Conservation (phyloP, 257 asterid species). For the Przewalskia tangutica region DNA sequence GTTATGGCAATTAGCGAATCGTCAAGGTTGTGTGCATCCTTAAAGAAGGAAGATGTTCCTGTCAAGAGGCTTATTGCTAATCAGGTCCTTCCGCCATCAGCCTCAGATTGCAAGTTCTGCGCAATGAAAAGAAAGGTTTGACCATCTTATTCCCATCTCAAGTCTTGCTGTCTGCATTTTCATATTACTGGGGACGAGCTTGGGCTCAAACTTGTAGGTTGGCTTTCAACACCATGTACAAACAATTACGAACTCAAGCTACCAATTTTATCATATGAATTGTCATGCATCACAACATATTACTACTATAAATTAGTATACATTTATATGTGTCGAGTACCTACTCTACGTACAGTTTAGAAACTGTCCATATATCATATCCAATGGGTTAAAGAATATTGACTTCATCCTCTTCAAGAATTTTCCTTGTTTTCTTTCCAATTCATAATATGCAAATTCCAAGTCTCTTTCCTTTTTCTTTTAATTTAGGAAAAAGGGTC, state of each 20-base stretch:
- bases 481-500: no score
- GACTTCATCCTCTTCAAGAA: neutral
- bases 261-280: neutral
- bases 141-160: neutral
- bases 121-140: slow-evolving; percentile 82
- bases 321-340: neutral
- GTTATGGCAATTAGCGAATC: slow-evolving; percentile 98
- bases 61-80: slow-evolving; percentile 86
- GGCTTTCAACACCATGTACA: neutral
- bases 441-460: neutral
- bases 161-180: neutral
- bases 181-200: neutral
- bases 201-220: neutral
- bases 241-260: neutral
- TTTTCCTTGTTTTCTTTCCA: neutral
- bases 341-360: neutral
- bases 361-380: neutral
- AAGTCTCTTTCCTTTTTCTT: neutral
- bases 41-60: slow-evolving; percentile 83
- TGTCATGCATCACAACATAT: neutral
- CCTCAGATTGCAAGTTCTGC: slow-evolving; percentile 95
- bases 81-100: slow-evolving; percentile 82
- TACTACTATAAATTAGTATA: neutral
- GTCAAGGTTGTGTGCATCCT: slow-evolving; percentile 81
- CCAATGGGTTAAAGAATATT: neutral